Percentiles rank a stretch among this genome's conserved stretches.
These are phyloP conservation scores for Bombardia bombarda DNA, from an alignment of 495 filamentous ascomycete species.

Conservation along the genomic window DNA sequence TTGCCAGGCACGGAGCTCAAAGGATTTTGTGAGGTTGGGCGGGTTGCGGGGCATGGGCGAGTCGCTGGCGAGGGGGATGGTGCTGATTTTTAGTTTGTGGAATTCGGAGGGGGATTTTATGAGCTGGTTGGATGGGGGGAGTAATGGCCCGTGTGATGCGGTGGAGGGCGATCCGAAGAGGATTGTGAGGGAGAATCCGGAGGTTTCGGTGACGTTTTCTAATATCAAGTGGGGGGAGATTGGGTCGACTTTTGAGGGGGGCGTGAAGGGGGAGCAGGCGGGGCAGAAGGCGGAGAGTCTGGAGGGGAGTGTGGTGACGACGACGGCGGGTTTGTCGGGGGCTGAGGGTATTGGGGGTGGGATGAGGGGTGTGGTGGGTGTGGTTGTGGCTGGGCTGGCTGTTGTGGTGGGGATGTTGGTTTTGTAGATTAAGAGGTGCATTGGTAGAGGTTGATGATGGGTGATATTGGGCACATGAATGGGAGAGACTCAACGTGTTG, in stretches of 20 bases:
- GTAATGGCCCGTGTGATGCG: slow-evolving; percentile 52
- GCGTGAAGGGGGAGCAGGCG: too few relatives aligned
- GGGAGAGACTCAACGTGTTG: too few relatives aligned
- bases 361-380: too few relatives aligned
- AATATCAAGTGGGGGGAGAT: slow-evolving; percentile 62
- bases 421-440: too few relatives aligned
- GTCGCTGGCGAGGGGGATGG: slow-evolving; percentile 54
- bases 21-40: slow-evolving; percentile 45
- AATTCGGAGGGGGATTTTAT: slow-evolving; percentile 50
- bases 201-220: slow-evolving; percentile 49
- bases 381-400: too few relatives aligned
- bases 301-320: too few relatives aligned
- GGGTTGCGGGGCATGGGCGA: slow-evolving; percentile 51
- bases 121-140: slow-evolving; percentile 54
- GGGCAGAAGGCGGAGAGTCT: too few relatives aligned
- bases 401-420: too few relatives aligned
- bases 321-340: too few relatives aligned
- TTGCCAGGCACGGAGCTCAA: slow-evolving; percentile 49
- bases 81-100: slow-evolving; percentile 59
- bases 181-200: slow-evolving; percentile 38
- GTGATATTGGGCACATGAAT: too few relatives aligned
- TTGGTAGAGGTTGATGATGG: too few relatives aligned
- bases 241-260: slow-evolving; percentile 47
- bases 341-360: too few relatives aligned
- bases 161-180: slow-evolving; percentile 40